Percentiles rank a stretch among this genome's conserved stretches.
These are phyloP conservation scores for Cladosporium sp. DNA, from an alignment of 2,329 filamentous ascomycete genomes.

Conservation along the genomic window DNA sequence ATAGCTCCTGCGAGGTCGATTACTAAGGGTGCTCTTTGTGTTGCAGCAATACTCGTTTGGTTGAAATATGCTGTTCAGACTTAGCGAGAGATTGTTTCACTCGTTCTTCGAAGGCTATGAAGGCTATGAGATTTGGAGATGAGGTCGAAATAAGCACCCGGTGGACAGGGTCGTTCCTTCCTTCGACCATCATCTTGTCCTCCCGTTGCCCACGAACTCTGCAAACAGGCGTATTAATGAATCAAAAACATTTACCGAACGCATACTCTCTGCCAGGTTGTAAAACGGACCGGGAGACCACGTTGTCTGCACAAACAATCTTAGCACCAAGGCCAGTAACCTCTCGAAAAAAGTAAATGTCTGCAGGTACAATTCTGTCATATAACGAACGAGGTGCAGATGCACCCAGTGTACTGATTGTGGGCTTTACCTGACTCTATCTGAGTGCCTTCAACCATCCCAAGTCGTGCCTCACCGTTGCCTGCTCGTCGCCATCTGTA, in stretches of 20 bases:
- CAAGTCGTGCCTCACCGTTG: neutral
- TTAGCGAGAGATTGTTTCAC: neutral
- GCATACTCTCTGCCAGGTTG: neutral
- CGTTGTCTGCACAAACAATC: neutral
- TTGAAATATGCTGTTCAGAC: neutral
- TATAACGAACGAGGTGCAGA: neutral
- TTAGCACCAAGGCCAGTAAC: neutral
- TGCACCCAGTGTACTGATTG: neutral
- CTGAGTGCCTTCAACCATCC: neutral
- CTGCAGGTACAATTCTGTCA: neutral
- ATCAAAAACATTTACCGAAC: neutral
- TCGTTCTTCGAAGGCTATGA: no score
- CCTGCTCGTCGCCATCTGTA: neutral
- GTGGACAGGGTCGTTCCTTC: neutral
- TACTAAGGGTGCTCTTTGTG: neutral
- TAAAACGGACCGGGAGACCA: neutral
- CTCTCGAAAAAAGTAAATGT: neutral
- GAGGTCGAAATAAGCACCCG: neutral
- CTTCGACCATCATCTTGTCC: neutral
- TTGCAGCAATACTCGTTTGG: neutral
- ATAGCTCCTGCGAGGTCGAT: neutral
- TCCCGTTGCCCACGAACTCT: neutral
- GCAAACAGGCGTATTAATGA: neutral
- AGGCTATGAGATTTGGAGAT: neutral
- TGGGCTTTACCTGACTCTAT: neutral